phyloP scores from a whole-genome alignment of 768 basidiomycete species.

The Collybiopsis confluens region DNA sequence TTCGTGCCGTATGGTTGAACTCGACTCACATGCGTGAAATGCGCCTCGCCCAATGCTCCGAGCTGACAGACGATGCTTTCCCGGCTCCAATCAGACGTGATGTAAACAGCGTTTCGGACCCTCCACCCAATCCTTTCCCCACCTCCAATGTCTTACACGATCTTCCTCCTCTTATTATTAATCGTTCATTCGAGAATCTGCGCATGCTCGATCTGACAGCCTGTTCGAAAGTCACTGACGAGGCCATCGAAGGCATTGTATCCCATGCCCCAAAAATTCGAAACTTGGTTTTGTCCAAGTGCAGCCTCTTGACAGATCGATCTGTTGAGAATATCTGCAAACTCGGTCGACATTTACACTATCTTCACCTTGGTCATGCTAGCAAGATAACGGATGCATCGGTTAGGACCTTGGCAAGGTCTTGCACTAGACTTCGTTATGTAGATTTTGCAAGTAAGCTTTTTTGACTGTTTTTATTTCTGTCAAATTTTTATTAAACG shows the following conservation, averaged over 20 bases:
- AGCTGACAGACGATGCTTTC: slow-evolving; percentile 82
- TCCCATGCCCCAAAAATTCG: slow-evolving; percentile 79
- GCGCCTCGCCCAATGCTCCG: slow-evolving; percentile 72
- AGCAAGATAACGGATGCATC: slow-evolving; percentile 85
- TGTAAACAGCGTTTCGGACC: slow-evolving; percentile 18
- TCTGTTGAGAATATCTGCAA: slow-evolving; percentile 79
- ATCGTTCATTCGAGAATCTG: slow-evolving; percentile 72
- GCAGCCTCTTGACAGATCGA: slow-evolving; percentile 70
- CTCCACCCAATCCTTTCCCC: slow-evolving; percentile 39
- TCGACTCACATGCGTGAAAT: slow-evolving; percentile 87
- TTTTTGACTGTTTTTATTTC: too few relatives aligned
- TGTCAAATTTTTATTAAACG: slow-evolving; percentile 5
- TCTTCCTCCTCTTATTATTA: slow-evolving; percentile 63
- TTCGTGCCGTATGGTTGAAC: slow-evolving; percentile 81
- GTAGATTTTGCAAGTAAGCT: slow-evolving; percentile 95
- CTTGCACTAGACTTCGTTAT: slow-evolving; percentile 88
- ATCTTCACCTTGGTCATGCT: slow-evolving; percentile 93
- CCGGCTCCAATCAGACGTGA: slow-evolving; percentile 59
- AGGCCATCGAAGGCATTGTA: slow-evolving; percentile 79
- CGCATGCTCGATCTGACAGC: slow-evolving; percentile 92
- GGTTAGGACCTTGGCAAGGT: slow-evolving; percentile 75
- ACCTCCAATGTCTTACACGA: slow-evolving; percentile 29
- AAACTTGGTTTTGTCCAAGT: slow-evolving; percentile 85
- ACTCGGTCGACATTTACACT: slow-evolving; percentile 90
- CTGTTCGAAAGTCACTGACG: slow-evolving; percentile 76